Percentiles rank a stretch among this genome's conserved stretches.
Evolutionary conservation across 148 eudicot genomes (phyloP).

Genomic region (Spergularia bocconei): DNA sequence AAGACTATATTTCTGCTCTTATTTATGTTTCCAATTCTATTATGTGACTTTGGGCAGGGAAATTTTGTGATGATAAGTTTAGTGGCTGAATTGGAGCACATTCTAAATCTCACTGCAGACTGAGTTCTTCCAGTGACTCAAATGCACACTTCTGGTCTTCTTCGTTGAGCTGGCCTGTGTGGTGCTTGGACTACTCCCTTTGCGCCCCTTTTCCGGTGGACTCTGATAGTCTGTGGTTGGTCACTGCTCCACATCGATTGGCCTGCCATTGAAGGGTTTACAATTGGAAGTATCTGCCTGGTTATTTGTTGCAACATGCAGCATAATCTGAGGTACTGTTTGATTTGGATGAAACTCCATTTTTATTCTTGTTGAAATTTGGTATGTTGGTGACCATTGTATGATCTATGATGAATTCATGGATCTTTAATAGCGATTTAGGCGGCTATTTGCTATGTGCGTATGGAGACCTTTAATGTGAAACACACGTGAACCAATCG

Average conservation of each 20-base stretch:
- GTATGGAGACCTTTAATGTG: too few species aligned
- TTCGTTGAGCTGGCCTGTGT: neutral
- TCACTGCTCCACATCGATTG: neutral
- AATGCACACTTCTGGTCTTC: neutral
- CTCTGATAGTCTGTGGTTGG: neutral
- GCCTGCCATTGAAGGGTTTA: conserved; percentile 3
- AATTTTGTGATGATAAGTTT: conserved; percentile 10
- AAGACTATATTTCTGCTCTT: neutral
- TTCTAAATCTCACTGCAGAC: conserved; percentile 18
- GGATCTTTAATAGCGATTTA: neutral
- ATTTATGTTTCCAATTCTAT: neutral
- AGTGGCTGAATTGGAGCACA: conserved; percentile 22
- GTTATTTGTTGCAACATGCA: conserved; percentile 13
- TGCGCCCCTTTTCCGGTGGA: too few species aligned
- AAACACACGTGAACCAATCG: too few species aligned
- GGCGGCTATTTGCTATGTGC: neutral
- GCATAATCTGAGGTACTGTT: conserved; percentile 15
- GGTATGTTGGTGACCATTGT: neutral
- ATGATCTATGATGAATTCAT: neutral
- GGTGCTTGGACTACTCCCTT: conserved; percentile 7
- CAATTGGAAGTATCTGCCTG: neutral
- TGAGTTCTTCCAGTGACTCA: conserved; percentile 20
- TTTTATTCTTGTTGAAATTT: neutral
- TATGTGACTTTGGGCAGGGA: conserved; percentile 14
- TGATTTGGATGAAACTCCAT: conserved; percentile 22